Base-by-base conservation (phyloP, 2,329 filamentous ascomycete genomes). In the Microascus cirrosus region DNA sequence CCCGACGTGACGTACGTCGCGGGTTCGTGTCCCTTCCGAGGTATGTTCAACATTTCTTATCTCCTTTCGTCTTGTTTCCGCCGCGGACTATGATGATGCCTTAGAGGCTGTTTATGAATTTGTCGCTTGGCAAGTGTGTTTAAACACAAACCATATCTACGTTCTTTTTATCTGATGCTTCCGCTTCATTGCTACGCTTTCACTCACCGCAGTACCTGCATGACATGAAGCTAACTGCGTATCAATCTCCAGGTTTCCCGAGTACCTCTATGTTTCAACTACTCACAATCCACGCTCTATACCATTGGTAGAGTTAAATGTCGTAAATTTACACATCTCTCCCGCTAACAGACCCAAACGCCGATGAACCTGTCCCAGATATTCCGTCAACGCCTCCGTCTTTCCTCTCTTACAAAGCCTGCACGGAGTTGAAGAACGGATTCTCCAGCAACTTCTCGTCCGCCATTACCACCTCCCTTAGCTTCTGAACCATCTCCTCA, bases 391-490 rank as follows among this genome's bases (percentile, higher is more conserved):
- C 45, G 45, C 45, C 45, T 50, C 45, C 20, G 24, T 22, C n/a
- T 50, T 24, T 5, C n/a, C 45, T 18, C n/a, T 13, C 34, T 72
- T 67, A 82, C 64, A 84, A 65, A 10, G 79, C 73, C 70, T 81
- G 81, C 48, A 84, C 75, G 10, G 81, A 81, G 64, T 86, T 78
- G 66, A 92, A 92, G 67, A 92, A 92, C 0, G 83, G 83, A 61
- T 86, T 86, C 7, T 73, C 76, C 53, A 81, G 66, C 60, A 87
- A 64, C 67, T 82, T 84, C 65, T 86, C 77, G 68, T 96, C 87
- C 2, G 76, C 81, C 63, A 79, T 80, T 3, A 97, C 89, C 64
- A 97, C 71, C 64, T 92, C 89, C 69, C 83, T 86, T 80, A 97
- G 84, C 64, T 84, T 81, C 61, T 80, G 77, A 8, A 93, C 82